Percentiles rank a stretch among this genome's conserved stretches.
phyloP scores from a whole-genome alignment of 2,329 filamentous ascomycete genomes.

The Zasmidium citrigriseum region DNA sequence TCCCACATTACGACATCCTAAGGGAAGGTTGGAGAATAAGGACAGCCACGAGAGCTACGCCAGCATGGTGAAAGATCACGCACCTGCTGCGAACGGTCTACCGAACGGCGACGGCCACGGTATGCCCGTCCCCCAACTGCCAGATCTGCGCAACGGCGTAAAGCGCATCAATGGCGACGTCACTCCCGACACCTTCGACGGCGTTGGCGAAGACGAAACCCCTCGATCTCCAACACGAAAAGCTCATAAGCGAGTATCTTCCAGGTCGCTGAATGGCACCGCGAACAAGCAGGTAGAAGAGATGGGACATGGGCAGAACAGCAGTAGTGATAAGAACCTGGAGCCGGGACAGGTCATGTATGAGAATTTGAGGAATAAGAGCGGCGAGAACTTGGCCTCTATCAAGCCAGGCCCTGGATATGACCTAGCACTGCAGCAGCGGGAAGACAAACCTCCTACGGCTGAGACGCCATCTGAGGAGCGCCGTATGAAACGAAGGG shows the following conservation, averaged over 20 bases:
- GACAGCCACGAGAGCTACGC: constrained; percentile 24
- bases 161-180: constrained; percentile 14
- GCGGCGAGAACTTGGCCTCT: constrained; percentile 45
- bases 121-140: constrained; percentile 12
- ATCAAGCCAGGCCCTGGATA: constrained; percentile 26
- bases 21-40: constrained; percentile 30
- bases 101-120: constrained; percentile 24
- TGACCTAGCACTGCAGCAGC: constrained; percentile 29
- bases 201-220: constrained; percentile 31
- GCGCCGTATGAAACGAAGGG: constrained; percentile 14
- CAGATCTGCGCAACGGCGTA: constrained; percentile 5
- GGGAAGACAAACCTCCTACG: constrained; percentile 34
- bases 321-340: constrained; percentile 12
- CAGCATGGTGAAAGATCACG: constrained; percentile 24
- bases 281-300: constrained; percentile 16
- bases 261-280: constrained; percentile 23
- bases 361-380: constrained; percentile 46
- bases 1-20: constrained; percentile 31
- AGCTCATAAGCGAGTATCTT: constrained; percentile 31
- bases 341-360: constrained; percentile 38
- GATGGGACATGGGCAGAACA: constrained; percentile 13
- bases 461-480: constrained; percentile 24
- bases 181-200: constrained; percentile 29
- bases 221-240: constrained; percentile 29
- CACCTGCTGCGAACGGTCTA: constrained; percentile 16